These are phyloP conservation scores for Neocallimastix lanati DNA, from an alignment of 192 early-diverging fungal species.

Conservation along the genomic window DNA sequence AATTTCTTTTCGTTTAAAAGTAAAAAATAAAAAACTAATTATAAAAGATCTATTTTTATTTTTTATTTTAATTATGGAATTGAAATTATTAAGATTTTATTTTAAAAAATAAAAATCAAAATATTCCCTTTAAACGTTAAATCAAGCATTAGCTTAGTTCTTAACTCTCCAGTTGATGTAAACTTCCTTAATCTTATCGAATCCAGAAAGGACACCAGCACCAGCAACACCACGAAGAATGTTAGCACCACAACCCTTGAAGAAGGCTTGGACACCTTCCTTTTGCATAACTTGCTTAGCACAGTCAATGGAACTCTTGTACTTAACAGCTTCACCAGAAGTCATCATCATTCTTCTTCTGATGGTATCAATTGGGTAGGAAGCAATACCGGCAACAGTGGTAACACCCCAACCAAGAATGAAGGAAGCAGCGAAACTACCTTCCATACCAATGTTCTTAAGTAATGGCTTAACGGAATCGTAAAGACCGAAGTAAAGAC, in stretches of 20 bases:
- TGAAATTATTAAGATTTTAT: no score
- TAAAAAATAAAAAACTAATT: no score
- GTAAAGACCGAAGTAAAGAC: slow-evolving; percentile 61
- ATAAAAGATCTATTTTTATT: no score
- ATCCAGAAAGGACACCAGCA: slow-evolving; percentile 79
- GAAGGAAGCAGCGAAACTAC: slow-evolving; percentile 29
- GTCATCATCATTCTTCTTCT: slow-evolving; percentile 96
- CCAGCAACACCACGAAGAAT: slow-evolving; percentile 95
- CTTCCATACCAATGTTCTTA: slow-evolving; percentile 19
- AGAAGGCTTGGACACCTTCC: slow-evolving; percentile 84
- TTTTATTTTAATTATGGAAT: no score
- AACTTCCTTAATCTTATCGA: slow-evolving; percentile 48
- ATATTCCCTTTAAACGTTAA: no score
- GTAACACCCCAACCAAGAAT: slow-evolving; percentile 61
- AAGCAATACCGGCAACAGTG: slow-evolving; percentile 70
- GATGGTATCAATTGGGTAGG: slow-evolving; percentile 95
- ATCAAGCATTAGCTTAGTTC: no score
- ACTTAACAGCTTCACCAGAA: slow-evolving; percentile 69
- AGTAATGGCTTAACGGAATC: slow-evolving; percentile 44
- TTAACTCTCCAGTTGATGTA: no score
- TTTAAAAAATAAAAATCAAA: no score
- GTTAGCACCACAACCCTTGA: slow-evolving; percentile 99
- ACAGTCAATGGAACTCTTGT: slow-evolving; percentile 68
- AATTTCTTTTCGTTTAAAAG: no score
- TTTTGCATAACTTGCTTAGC: slow-evolving; percentile 74